Conservation (phyloP, 2,329 filamentous ascomycete genomes). For the Cercospora berteroae region DNA sequence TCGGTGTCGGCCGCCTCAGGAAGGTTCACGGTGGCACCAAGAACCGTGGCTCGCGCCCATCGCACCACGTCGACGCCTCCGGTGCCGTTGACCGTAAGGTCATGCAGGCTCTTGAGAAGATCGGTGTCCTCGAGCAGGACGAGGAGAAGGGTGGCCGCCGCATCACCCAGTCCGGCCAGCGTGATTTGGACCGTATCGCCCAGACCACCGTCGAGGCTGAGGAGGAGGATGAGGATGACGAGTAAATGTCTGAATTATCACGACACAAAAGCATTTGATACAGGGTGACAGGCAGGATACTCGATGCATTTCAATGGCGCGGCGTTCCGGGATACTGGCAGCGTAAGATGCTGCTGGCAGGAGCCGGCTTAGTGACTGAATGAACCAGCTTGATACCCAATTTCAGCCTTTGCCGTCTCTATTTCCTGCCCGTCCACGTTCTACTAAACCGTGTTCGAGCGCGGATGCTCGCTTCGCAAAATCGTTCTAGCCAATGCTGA, state of each 20-base stretch:
- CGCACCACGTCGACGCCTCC: constrained; percentile 91
- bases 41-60: constrained; percentile 91
- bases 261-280: constrained; percentile 10
- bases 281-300: constrained; percentile 15
- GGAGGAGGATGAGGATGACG: constrained; percentile 48
- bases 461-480: neutral
- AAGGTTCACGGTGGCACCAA: constrained; percentile 88
- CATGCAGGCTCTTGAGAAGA: constrained; percentile 97
- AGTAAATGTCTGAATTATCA: constrained; percentile 25
- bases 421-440: too few species aligned
- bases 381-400: constrained; percentile 29
- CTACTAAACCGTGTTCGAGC: too few species aligned
- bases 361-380: constrained; percentile 24
- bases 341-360: constrained; percentile 15
- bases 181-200: constrained; percentile 85
- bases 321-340: constrained; percentile 21
- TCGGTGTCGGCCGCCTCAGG: constrained; percentile 95
- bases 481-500: neutral
- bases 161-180: constrained; percentile 97
- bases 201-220: constrained; percentile 53
- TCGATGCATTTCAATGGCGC: constrained; percentile 21
- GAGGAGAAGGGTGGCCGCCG: constrained; percentile 98
- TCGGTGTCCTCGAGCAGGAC: constrained; percentile 94
- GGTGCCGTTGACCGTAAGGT: constrained; percentile 97
- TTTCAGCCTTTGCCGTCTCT: constrained; percentile 15